A percentile compares a stretch with the other conserved stretches of the same genome.
phyloP scores from a whole-genome alignment of 2,329 filamentous ascomycete species.

The Penicillium griseofulvum region DNA sequence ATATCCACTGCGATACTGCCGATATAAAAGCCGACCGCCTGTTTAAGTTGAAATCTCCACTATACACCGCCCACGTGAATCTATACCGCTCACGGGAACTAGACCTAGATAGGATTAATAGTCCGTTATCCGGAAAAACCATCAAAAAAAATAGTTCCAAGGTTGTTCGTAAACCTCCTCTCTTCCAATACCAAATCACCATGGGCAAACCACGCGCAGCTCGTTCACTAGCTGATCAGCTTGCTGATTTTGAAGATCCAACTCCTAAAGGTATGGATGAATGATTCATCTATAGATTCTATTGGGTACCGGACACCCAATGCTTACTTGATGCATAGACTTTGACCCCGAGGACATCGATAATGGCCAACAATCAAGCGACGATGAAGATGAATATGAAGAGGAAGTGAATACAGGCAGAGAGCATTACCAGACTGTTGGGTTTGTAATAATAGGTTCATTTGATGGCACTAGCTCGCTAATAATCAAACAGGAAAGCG shows the following conservation, averaged over 20 bases:
- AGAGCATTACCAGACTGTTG: slow-evolving; percentile 82
- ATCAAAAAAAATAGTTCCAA: slow-evolving; percentile 27
- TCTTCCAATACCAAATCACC: slow-evolving; percentile 10
- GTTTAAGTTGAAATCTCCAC: background rate
- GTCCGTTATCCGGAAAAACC: slow-evolving; percentile 25
- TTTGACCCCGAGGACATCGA: slow-evolving; percentile 73
- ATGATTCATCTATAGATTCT: background rate
- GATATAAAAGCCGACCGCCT: background rate
- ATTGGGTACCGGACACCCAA: background rate
- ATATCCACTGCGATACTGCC: slow-evolving; percentile 13
- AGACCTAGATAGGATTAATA: slow-evolving; percentile 13
- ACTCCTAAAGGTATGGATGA: slow-evolving; percentile 57
- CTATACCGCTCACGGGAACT: slow-evolving; percentile 6
- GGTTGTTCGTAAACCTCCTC: slow-evolving; percentile 12
- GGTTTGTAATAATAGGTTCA: slow-evolving; percentile 45
- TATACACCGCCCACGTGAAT: background rate
- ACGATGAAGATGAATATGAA: slow-evolving; percentile 52
- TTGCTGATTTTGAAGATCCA: slow-evolving; percentile 62
- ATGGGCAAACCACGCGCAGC: slow-evolving; percentile 50
- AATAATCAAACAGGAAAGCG: slow-evolving; percentile 61
- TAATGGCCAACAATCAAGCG: slow-evolving; percentile 55
- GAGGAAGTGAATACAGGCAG: slow-evolving; percentile 59
- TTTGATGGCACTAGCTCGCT: slow-evolving; percentile 5
- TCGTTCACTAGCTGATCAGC: slow-evolving; percentile 57
- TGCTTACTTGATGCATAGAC: slow-evolving; percentile 51